Conservation (phyloP, 805 yeast species). For the Kodamaea restingae region DNA sequence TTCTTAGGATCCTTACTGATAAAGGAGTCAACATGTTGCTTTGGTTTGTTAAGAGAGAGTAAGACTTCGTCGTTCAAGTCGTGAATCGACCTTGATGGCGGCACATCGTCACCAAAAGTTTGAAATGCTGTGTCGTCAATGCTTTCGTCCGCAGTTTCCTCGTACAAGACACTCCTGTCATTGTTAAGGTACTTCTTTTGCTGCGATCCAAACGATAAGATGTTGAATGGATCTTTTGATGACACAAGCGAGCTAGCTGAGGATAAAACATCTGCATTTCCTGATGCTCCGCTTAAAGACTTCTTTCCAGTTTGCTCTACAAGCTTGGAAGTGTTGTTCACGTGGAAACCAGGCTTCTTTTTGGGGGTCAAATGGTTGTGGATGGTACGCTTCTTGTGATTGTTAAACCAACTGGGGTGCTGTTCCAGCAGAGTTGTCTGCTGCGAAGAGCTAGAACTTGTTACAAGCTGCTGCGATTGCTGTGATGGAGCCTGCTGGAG, state of each 20-base stretch:
- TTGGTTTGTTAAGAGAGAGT: constrained; percentile 32
- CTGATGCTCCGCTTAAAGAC: constrained; percentile 7
- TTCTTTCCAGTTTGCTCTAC: constrained; percentile 9
- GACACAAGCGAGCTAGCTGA: constrained; percentile 10
- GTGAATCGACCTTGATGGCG: constrained; percentile 48
- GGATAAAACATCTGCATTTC: constrained; percentile 6
- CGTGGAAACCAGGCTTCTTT: constrained; percentile 38
- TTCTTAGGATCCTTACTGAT: constrained; percentile 44
- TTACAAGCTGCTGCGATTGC: constrained; percentile 2
- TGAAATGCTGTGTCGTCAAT: constrained; percentile 22
- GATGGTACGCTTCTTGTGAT: constrained; percentile 32
- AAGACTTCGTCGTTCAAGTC: constrained; percentile 46
- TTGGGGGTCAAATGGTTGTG: constrained; percentile 41
- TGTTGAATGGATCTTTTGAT: constrained; percentile 26
- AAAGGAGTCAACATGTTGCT: constrained; percentile 36
- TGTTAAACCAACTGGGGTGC: constrained; percentile 37
- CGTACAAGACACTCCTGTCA: constrained; percentile 20
- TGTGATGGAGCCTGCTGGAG: not conserved
- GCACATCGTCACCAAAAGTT: constrained; percentile 37
- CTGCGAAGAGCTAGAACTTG: not conserved
- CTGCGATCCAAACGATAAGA: constrained; percentile 33
- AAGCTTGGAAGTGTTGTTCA: constrained; percentile 21
- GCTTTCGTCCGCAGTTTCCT: constrained; percentile 26
- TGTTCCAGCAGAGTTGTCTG: constrained; percentile 3
- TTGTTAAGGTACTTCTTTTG: constrained; percentile 18